phyloP scores from a whole-genome alignment of 208 protist species.

The Naegleria lovaniensis region DNA sequence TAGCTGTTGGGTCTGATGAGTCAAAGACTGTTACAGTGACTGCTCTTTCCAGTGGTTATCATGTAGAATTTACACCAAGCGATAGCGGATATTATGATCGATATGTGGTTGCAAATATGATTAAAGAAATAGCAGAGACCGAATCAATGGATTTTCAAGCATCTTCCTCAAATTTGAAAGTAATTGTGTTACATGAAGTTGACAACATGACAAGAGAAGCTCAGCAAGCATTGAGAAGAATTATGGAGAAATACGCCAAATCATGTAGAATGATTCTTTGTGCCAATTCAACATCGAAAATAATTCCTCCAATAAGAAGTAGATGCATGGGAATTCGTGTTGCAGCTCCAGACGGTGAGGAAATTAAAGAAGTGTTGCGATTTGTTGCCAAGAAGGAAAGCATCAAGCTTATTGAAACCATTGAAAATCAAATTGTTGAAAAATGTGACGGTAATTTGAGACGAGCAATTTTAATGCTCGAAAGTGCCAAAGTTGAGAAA shows the following conservation, averaged over 20 bases:
- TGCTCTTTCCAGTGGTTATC: slow-evolving; percentile 85
- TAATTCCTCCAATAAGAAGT: slow-evolving; percentile 93
- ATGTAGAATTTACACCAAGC: slow-evolving; percentile 98
- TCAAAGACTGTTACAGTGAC: slow-evolving; percentile 83
- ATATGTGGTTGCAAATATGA: slow-evolving; percentile 93
- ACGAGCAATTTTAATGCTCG: slow-evolving; percentile 90
- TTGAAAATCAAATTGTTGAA: slow-evolving; percentile 63
- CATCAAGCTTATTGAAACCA: slow-evolving; percentile 46
- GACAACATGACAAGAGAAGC: slow-evolving; percentile 88
- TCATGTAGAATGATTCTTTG: slow-evolving; percentile 94
- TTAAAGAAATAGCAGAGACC: slow-evolving; percentile 96
- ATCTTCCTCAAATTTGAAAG: slow-evolving; percentile 63
- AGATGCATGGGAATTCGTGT: slow-evolving; percentile 95
- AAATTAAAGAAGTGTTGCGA: slow-evolving; percentile 55
- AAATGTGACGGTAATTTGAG: slow-evolving; percentile 86
- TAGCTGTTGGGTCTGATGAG: background rate
- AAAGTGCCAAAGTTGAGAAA: slow-evolving; percentile 75
- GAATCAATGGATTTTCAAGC: slow-evolving; percentile 60
- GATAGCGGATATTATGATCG: slow-evolving; percentile 93
- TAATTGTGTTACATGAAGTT: slow-evolving; percentile 95
- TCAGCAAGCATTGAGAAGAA: slow-evolving; percentile 97
- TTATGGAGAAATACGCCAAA: slow-evolving; percentile 98
- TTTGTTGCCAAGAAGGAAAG: slow-evolving; percentile 49
- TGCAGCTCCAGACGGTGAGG: slow-evolving; percentile 78
- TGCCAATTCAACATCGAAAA: slow-evolving; percentile 79